phyloP scores from a whole-genome alignment of 805 yeast species.

The Candida qinlingensis region DNA sequence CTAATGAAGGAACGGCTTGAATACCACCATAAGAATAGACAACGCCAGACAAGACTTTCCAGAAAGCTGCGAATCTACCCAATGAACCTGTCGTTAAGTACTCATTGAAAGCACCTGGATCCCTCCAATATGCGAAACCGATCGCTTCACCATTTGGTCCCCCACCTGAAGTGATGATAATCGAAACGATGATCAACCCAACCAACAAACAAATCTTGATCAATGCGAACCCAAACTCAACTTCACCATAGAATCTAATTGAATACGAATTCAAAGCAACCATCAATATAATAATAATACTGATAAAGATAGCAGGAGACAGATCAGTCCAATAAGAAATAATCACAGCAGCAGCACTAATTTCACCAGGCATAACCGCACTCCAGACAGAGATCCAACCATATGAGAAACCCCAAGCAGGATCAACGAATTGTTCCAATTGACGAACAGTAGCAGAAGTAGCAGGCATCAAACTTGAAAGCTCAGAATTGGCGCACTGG shows the following conservation, averaged over 20 bases:
- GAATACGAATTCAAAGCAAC: conserved; percentile 32
- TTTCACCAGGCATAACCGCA: conserved; percentile 37
- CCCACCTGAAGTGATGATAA: conserved; percentile 57
- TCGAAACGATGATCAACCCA: conserved; percentile 51
- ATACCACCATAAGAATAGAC: conserved; percentile 34
- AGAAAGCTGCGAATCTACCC: conserved; percentile 27
- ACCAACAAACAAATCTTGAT: conserved; percentile 57
- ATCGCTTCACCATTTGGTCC: conserved; percentile 40
- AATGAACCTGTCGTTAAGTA: conserved; percentile 15
- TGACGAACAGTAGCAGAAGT: conserved; percentile 33
- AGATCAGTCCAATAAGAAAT: conserved; percentile 41
- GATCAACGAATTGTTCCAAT: conserved; percentile 35
- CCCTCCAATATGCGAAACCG: conserved; percentile 30
- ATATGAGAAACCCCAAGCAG: conserved; percentile 40
- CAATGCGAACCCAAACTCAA: conserved; percentile 50
- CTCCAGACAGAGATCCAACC: conserved; percentile 40
- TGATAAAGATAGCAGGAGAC: conserved; percentile 40
- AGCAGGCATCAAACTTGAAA: conserved; percentile 32
- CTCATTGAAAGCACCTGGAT: conserved; percentile 12
- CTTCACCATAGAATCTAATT: conserved; percentile 41
- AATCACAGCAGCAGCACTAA: conserved; percentile 40
- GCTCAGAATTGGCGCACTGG: conserved; percentile 36
- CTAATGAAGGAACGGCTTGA: conserved; percentile 44
- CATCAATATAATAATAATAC: conserved; percentile 33
- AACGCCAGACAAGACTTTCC: conserved; percentile 33